These are phyloP conservation scores for Penicilliopsis zonata DNA, from an alignment of 495 filamentous ascomycete genomes.

Conservation along the genomic window DNA sequence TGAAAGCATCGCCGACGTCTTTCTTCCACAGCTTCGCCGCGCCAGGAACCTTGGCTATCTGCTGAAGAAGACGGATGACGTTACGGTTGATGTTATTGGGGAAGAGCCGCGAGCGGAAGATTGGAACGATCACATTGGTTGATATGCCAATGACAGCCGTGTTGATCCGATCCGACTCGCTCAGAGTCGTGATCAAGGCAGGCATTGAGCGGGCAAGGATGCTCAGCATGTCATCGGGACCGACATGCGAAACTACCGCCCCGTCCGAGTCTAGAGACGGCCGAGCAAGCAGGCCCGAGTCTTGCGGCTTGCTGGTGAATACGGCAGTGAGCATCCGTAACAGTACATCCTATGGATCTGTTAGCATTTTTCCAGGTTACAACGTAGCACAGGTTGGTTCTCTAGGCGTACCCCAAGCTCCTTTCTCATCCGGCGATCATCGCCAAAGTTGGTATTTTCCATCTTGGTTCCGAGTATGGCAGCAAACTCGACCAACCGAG, in stretches of 20 bases:
- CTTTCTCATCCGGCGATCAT: slow-evolving; percentile 85
- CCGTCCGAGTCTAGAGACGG: slow-evolving; percentile 33
- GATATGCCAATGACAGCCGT: slow-evolving; percentile 70
- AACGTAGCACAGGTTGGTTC: not conserved
- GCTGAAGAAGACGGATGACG: slow-evolving; percentile 61
- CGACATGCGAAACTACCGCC: slow-evolving; percentile 24
- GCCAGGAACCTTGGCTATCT: slow-evolving; percentile 62
- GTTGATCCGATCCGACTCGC: slow-evolving; percentile 73
- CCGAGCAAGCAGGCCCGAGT: slow-evolving; percentile 25
- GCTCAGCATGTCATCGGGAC: slow-evolving; percentile 65
- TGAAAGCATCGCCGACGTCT: slow-evolving; percentile 83
- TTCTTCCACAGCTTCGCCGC: slow-evolving; percentile 88
- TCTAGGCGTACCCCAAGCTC: slow-evolving; percentile 66
- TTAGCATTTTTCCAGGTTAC: too few species aligned
- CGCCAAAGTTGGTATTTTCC: slow-evolving; percentile 95
- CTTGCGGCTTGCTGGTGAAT: slow-evolving; percentile 72
- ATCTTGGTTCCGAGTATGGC: slow-evolving; percentile 85
- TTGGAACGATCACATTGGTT: slow-evolving; percentile 68
- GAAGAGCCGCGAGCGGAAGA: slow-evolving; percentile 74
- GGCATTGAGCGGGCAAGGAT: slow-evolving; percentile 72
- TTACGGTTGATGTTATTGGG: slow-evolving; percentile 71
- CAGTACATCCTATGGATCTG: slow-evolving; percentile 62
- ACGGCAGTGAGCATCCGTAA: slow-evolving; percentile 76
- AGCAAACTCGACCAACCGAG: slow-evolving; percentile 77
- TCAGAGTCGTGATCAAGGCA: slow-evolving; percentile 71